Conservation (phyloP, 1,139 yeast species). For the Pichia sp. region DNA sequence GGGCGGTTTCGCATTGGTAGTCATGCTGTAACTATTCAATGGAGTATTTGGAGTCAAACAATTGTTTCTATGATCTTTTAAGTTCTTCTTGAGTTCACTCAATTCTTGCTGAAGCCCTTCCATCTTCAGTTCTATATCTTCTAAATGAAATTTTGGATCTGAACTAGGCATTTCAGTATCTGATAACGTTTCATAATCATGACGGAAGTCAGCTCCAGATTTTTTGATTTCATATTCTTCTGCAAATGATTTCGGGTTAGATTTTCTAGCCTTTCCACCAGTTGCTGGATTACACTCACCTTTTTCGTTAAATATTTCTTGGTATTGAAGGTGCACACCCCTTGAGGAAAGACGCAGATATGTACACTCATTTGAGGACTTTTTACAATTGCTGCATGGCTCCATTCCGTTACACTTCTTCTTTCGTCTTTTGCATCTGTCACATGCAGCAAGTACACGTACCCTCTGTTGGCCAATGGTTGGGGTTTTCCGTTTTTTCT, state of each 20-base stretch:
- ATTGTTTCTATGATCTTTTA: not conserved
- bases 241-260: no score
- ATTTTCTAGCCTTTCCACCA: no score
- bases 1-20: no score
- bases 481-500: not conserved
- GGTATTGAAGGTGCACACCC: not conserved
- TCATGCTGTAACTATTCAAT: no score
- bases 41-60: not conserved
- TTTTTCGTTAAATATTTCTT: not conserved
- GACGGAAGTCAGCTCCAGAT: no score
- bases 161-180: not conserved
- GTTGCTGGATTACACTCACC: not conserved
- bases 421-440: not conserved
- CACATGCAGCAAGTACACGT: not conserved
- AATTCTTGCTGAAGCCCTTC: not conserved
- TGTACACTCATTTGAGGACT: not conserved
- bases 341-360: not conserved
- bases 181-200: no score
- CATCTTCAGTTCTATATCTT: not conserved
- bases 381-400: not conserved
- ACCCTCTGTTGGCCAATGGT: not conserved
- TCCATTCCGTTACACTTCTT: not conserved
- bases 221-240: no score
- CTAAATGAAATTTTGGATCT: not conserved
- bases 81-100: not conserved